Evolutionary conservation across 176 grass and related monocot species (phyloP), one percentile per base, ranked within the genome.

Genomic region (Alopecurus myosuroides): DNA sequence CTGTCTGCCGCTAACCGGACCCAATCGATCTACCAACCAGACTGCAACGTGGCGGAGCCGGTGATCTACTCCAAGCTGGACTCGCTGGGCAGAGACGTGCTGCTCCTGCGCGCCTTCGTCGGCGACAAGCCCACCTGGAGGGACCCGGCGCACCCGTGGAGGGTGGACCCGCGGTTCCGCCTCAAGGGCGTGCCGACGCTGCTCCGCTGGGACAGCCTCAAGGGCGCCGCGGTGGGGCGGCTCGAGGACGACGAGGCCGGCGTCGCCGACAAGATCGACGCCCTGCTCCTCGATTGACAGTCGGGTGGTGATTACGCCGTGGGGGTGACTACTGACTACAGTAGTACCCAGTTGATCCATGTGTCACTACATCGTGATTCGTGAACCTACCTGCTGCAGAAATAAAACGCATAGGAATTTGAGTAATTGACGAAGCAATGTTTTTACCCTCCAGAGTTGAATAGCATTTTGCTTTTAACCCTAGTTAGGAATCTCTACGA

Each of bases 21-120:
- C 12, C 44, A 45, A 4, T 45, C 6, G 7, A 45, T 14, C 42
- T 2, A 44, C 9, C 9, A 44, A 44, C 13, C 80, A 98, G 96
- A 98, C 81, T 98, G 96, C 89, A 98, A 93, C 77, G 93, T 92
- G 56, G 96, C 96, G 40, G 96, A 98, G 78, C 96, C 96, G 76
- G 86, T 95, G 70, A 95, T 98, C 87, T 90, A 88, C 74, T 58
- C 81, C 66, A 95, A 68, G 84, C 79, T 98, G 44, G 91, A 89
- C 41, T 45, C 79, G 13, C 57, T 71, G 53, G 85, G 77, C n/a
- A 81, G 0, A 55, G 87, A 92, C 76, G 91, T 86, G 50, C 67
- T 90, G 84, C 88, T 98, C 25, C 88, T 95, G 66, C 92, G 88
- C 66, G 96, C 88, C 36, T 98, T 93, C 72, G 95, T 93, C 42